These are phyloP conservation scores for Haberlea rhodopensis DNA, from an alignment of 257 asterid species.

Conservation along the genomic window DNA sequence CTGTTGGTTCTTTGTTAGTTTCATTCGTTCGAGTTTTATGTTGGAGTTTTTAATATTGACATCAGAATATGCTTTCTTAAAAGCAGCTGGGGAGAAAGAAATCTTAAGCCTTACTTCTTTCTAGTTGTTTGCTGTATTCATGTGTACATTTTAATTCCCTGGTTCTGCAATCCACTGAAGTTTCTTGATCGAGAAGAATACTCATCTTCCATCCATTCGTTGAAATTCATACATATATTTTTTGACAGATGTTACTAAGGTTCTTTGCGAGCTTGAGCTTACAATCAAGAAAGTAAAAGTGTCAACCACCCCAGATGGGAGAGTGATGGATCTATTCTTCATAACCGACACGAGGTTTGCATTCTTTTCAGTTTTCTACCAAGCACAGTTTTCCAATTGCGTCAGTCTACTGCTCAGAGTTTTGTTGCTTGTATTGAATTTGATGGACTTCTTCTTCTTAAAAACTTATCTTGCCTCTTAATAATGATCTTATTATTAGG, in stretches of 20 bases:
- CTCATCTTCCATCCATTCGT: constrained; percentile 16
- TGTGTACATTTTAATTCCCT: constrained; percentile 14
- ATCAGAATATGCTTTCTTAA: neutral
- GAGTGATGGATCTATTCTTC: constrained; percentile 84
- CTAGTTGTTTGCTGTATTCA: neutral
- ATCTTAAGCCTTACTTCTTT: neutral
- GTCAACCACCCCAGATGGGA: constrained; percentile 92
- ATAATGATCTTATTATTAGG: constrained; percentile 42
- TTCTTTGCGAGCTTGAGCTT: constrained; percentile 78
- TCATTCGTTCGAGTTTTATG: too few species aligned
- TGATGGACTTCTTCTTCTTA: neutral
- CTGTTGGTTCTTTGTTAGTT: neutral
- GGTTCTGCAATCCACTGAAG: neutral
- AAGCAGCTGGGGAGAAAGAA: too few species aligned
- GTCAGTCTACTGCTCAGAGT: neutral
- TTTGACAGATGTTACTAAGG: constrained; percentile 66
- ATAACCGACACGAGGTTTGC: constrained; percentile 72
- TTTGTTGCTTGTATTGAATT: neutral
- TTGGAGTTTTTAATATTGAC: too few species aligned
- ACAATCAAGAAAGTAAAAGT: constrained; percentile 71
- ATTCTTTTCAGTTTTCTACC: neutral
- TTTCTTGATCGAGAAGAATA: constrained; percentile 17
- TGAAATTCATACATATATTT: constrained; percentile 16
- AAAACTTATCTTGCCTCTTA: constrained; percentile 1
- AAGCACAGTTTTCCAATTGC: neutral